Percentiles rank a stretch among this genome's conserved stretches.
These are phyloP conservation scores for Pseudogymnoascus sp. DNA, from an alignment of 2,329 filamentous ascomycete genomes.

Conservation along the genomic window DNA sequence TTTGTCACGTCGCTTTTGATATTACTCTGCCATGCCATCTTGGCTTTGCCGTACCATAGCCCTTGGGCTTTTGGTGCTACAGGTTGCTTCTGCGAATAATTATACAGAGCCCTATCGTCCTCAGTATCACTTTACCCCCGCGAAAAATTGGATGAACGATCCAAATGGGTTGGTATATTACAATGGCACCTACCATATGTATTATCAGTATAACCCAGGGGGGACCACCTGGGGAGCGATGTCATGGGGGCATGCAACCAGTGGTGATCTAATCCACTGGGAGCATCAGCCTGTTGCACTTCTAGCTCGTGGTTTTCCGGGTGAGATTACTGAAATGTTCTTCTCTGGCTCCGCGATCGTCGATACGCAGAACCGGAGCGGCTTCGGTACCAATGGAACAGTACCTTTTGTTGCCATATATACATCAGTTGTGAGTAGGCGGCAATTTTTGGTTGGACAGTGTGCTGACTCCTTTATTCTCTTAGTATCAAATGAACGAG, in stretches of 20 bases:
- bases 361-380: constrained; percentile 53
- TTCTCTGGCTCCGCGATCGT: constrained; percentile 48
- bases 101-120: neutral
- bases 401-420: constrained; percentile 49
- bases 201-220: constrained; percentile 53
- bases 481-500: neutral
- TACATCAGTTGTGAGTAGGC: neutral
- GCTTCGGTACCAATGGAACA: constrained; percentile 49
- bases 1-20: neutral
- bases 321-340: constrained; percentile 31
- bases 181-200: constrained; percentile 50
- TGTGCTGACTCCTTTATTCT: neutral
- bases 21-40: neutral
- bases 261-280: constrained; percentile 53
- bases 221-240: constrained; percentile 44
- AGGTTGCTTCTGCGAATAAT: neutral
- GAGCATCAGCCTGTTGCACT: constrained; percentile 52
- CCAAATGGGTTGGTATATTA: constrained; percentile 47
- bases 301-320: constrained; percentile 21
- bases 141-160: constrained; percentile 47
- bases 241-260: constrained; percentile 59
- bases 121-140: constrained; percentile 43
- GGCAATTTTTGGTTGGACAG: neutral
- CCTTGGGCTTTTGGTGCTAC: neutral
- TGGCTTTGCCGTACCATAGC: neutral